These are phyloP conservation scores for Helicostylum pulchrum DNA, from an alignment of 192 early-diverging fungal genomes.

Conservation along the genomic window DNA sequence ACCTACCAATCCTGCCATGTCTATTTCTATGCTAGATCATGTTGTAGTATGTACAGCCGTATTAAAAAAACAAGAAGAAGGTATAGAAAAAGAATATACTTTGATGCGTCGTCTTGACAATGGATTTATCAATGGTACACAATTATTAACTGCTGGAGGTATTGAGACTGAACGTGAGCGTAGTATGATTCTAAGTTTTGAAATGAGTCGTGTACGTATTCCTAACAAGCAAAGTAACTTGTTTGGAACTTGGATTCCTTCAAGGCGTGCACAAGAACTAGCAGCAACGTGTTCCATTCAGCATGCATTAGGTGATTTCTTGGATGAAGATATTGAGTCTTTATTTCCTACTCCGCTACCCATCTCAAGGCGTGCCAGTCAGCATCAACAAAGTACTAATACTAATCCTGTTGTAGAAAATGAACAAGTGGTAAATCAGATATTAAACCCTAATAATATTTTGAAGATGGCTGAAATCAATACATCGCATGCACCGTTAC, in stretches of 20 bases:
- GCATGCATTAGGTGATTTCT: constrained; percentile 66
- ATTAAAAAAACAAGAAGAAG: constrained; percentile 25
- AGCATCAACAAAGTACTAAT: no score
- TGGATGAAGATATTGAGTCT: constrained; percentile 70
- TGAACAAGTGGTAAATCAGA: not conserved
- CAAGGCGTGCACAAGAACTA: constrained; percentile 78
- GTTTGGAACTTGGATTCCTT: constrained; percentile 93
- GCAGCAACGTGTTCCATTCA: constrained; percentile 81
- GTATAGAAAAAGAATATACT: constrained; percentile 45
- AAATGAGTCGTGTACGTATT: constrained; percentile 73
- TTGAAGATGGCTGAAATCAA: no score
- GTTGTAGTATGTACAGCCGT: constrained; percentile 44
- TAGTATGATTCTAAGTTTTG: constrained; percentile 84
- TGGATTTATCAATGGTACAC: constrained; percentile 82
- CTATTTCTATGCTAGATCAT: constrained; percentile 49
- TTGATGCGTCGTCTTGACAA: constrained; percentile 80
- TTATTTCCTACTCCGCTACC: constrained; percentile 65
- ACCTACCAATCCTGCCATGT: constrained; percentile 35
- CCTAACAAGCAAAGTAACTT: constrained; percentile 66
- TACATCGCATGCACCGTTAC: not conserved
- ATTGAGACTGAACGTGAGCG: constrained; percentile 83
- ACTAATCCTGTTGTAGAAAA: not conserved
- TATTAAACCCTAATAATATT: no score
- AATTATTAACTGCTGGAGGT: constrained; percentile 82
- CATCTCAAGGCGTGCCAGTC: constrained; percentile 11